Base-by-base conservation (phyloP, 73 alveolate species). In the Tetrahymena thermophila region DNA sequence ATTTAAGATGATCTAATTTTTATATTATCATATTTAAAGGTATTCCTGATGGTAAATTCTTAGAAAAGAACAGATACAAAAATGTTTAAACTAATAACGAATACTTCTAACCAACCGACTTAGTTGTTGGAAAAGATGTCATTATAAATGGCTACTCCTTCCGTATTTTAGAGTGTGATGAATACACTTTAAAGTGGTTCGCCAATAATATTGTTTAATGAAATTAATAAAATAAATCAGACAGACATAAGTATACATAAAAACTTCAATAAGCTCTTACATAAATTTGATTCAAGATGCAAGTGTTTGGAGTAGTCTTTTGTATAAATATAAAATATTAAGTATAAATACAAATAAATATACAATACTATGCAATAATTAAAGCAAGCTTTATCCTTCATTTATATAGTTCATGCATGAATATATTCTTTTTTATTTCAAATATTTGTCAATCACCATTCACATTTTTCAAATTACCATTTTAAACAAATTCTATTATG, bases 21-120 rank as follows among this genome's bases (percentile, higher is more conserved):
- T n/a, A 56, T 56, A 23, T 56, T 85, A 84, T 7, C 50, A 6
- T 13, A 43, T 43, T 11, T n/a, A 38, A 43, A 43, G 99, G 99
- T 58, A 97, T 98, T 85, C 95, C 97, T 93, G 99, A 98, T 94
- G 99, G 99, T 56, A 98, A 98, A 93, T 98, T 98, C 98, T 94
- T 98, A 96, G 99, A 97, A 96, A 98, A 99, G 96, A 97, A 98
- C 85, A 98, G 96, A 96, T 98, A 98, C 95, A 98, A 98, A 96
- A 98, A 98, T 93, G 97, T 93, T 15, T 95, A 96, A 96, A 98
- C 96, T 89, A 97, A 96, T 93, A 95, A 44, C 50, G 97, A 96
- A 42, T 96, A 85, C 95, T 93, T 98, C 95, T 55, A 95, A 94
- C 98, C 99, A 19, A 89, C 97, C 31, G 99, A 98, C 93, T 96